phyloP scores from a whole-genome alignment of 2,329 filamentous ascomycete species.

The Venturia oleaginea region DNA sequence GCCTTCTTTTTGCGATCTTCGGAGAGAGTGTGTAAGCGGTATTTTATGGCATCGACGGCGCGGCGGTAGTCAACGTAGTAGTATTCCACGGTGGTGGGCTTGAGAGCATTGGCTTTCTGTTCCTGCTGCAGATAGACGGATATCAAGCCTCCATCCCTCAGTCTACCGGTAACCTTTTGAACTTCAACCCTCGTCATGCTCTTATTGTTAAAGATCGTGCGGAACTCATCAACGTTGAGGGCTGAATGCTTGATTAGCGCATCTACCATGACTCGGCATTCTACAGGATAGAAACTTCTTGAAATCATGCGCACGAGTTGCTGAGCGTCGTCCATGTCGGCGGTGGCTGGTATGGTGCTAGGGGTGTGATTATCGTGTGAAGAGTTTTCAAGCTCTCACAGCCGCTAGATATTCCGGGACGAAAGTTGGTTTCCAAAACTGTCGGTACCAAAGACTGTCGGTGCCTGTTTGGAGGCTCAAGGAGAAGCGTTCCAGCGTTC shows the following conservation, averaged over 20 bases:
- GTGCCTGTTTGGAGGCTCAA: background rate
- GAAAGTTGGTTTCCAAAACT: background rate
- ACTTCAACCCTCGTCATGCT: constrained; percentile 87
- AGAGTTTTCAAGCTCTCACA: background rate
- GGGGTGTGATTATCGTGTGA: background rate
- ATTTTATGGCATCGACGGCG: constrained; percentile 94
- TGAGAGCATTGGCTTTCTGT: constrained; percentile 68
- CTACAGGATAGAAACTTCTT: constrained; percentile 78
- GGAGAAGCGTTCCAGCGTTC: background rate
- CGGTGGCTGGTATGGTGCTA: background rate
- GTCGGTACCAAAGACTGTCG: background rate
- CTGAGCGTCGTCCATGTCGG: constrained; percentile 10
- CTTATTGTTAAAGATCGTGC: constrained; percentile 52
- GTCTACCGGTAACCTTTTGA: constrained; percentile 75
- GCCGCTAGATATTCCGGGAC: background rate
- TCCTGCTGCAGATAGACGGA: constrained; percentile 73
- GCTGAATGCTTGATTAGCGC: constrained; percentile 67
- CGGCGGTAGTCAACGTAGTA: constrained; percentile 95
- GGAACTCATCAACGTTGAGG: constrained; percentile 8
- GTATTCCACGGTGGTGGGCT: constrained; percentile 80
- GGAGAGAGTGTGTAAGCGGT: constrained; percentile 78
- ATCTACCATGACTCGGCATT: constrained; percentile 74
- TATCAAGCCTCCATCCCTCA: constrained; percentile 80
- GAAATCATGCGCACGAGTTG: constrained; percentile 74
- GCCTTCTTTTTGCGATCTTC: constrained; percentile 80